Base-by-base conservation (phyloP, 2,329 filamentous ascomycete species). In the Tetracladium maxilliforme region DNA sequence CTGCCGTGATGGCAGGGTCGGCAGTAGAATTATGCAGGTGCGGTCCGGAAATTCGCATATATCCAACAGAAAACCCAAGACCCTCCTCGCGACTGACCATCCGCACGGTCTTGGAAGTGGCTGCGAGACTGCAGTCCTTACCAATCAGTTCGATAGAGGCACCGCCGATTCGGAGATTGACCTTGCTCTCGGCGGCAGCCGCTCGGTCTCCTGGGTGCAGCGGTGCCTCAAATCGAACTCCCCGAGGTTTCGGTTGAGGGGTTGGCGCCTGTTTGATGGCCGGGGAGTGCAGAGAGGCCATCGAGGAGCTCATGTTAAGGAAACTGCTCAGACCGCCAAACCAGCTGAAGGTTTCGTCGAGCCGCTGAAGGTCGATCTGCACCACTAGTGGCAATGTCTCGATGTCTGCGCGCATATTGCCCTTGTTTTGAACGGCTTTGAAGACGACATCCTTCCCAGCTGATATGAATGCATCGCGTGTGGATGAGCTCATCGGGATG, bases 241-340 rank as follows among this genome's bases (percentile, higher is more conserved):
- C 67, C 11, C 60, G 58, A 2, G 63, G 38, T 30, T 64, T 71
- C 17, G 43, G 45, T 3, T 13, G 49, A 28, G 23, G 54, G 21
- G 23, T 28, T 9, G 42, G 39, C 7, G 42, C 38, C 4, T 51
- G 43, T 6, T 38, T 49, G 17, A 52, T 46, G 4, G 46, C 47
- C 10, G 56, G 53, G 2, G 73, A 69, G n/a, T 70, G 64, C 31
- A 69, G 77, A 1, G 80, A 84, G 8, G 76, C 70, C 33, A 92
- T 78, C 0, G 87, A 93, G 30, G 69, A 79, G 33, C 84, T 81
- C 45, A 94, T 68, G 39, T 90, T 92, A 21, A 98, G 56, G 26
- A 98, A 77, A 35, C 84, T 83, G 46, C 86, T 93, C 21, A 98
- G 57, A 0, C 90, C 90, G 18, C 90, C 90, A 49, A 94, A 86